Evolutionary conservation across 495 filamentous ascomycete genomes (phyloP).

Genomic region (Penicillium bovifimosum): DNA sequence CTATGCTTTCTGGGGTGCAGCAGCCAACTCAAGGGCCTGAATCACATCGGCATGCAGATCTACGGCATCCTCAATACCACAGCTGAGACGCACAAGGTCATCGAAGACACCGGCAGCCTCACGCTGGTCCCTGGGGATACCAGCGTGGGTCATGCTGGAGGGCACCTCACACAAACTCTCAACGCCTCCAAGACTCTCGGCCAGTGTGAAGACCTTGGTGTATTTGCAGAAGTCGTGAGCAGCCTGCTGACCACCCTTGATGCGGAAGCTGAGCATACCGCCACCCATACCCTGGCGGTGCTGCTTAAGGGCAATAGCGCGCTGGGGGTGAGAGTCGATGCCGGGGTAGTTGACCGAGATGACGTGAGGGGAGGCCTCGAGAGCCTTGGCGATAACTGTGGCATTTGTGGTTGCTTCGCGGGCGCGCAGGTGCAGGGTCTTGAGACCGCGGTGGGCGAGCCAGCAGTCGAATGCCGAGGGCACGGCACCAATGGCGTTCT

Average conservation of each 20-base stretch:
- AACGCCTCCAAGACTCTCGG: slow-evolving; percentile 88
- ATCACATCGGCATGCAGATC: slow-evolving; percentile 81
- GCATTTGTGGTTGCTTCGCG: slow-evolving; percentile 80
- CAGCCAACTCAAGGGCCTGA: slow-evolving; percentile 73
- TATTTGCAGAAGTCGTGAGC: slow-evolving; percentile 89
- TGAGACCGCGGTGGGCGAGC: slow-evolving; percentile 97
- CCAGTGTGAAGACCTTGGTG: slow-evolving; percentile 86
- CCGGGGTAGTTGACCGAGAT: slow-evolving; percentile 93
- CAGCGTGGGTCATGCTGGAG: slow-evolving; percentile 91
- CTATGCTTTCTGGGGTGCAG: slow-evolving; percentile 17
- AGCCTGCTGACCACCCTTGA: slow-evolving; percentile 79
- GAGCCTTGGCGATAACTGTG: slow-evolving; percentile 64
- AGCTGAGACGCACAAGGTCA: slow-evolving; percentile 90
- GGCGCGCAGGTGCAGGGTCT: slow-evolving; percentile 92
- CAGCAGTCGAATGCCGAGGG: slow-evolving; percentile 95
- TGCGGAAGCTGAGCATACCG: slow-evolving; percentile 95
- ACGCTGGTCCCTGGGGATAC: slow-evolving; percentile 83
- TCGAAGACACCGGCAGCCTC: slow-evolving; percentile 94
- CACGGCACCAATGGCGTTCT: slow-evolving; percentile 95
- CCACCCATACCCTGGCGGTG: slow-evolving; percentile 93
- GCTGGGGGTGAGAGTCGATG: slow-evolving; percentile 77
- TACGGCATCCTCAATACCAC: slow-evolving; percentile 85
- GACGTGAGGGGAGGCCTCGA: slow-evolving; percentile 77
- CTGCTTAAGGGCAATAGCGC: slow-evolving; percentile 77
- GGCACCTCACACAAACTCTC: slow-evolving; percentile 91